Conservation (phyloP, 306 rosid genomes). For the Quercus ilex region DNA sequence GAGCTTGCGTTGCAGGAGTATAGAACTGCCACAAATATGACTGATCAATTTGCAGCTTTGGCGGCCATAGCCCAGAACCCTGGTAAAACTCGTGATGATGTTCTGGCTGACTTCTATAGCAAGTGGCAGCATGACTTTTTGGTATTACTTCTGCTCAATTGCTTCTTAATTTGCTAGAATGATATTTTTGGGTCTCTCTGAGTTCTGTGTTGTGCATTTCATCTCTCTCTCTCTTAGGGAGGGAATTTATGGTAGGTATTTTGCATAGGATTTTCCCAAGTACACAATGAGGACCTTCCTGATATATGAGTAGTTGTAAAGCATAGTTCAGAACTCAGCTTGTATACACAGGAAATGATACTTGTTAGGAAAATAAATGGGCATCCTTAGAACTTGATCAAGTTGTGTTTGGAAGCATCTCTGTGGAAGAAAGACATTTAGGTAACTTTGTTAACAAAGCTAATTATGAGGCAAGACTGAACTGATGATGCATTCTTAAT, state of each 20-base stretch:
- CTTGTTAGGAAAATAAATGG: neutral
- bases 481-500: neutral
- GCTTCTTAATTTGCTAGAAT: constrained; percentile 19
- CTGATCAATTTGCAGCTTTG: constrained; percentile 95
- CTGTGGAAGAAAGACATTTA: neutral
- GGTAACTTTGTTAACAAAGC: too few relatives aligned
- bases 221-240: neutral
- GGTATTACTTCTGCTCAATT: constrained; percentile 37
- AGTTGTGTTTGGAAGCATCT: neutral
- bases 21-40: constrained; percentile 86
- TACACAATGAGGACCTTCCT: neutral
- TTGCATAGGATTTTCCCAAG: neutral
- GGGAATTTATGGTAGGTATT: neutral
- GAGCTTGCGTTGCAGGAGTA: constrained; percentile 67
- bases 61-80: constrained; percentile 86
- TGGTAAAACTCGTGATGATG: constrained; percentile 77
- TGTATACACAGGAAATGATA: neutral
- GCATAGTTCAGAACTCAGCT: neutral
- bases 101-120: constrained; percentile 77
- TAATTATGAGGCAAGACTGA: neutral
- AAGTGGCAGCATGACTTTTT: constrained; percentile 92
- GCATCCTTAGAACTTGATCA: neutral
- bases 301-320: neutral
- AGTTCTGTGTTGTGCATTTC: neutral
- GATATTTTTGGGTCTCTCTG: neutral